A percentile compares a stretch with the other conserved stretches of the same genome.
These are phyloP conservation scores for Monosporascus cannonballus DNA, from an alignment of 2,329 filamentous ascomycete genomes.

Conservation along the genomic window DNA sequence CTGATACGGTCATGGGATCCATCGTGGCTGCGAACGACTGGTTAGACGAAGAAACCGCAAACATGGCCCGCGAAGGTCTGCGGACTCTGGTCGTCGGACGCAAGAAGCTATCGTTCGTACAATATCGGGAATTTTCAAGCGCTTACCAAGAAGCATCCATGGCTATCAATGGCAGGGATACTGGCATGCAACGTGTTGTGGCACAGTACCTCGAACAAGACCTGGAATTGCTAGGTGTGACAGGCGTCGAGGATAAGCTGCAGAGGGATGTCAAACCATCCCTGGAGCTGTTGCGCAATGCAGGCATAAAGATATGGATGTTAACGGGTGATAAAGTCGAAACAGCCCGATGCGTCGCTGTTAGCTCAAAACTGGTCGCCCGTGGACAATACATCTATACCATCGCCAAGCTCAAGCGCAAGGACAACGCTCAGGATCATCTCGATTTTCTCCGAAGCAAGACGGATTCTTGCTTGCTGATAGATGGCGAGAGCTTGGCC, in stretches of 20 bases:
- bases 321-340: constrained; percentile 98
- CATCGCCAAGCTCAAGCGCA: constrained; percentile 75
- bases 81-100: constrained; percentile 93
- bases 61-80: constrained; percentile 96
- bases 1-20: constrained; percentile 94
- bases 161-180: constrained; percentile 72
- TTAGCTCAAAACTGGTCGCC: constrained; percentile 89
- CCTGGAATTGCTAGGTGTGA: constrained; percentile 91
- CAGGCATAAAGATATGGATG: constrained; percentile 99
- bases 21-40: constrained; percentile 97
- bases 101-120: constrained; percentile 70
- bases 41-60: constrained; percentile 98
- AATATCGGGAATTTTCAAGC: constrained; percentile 74
- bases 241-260: constrained; percentile 94
- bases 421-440: constrained; percentile 79
- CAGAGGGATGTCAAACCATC: constrained; percentile 95
- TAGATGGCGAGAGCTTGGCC: constrained; percentile 86
- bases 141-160: constrained; percentile 76
- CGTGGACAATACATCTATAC: constrained; percentile 95
- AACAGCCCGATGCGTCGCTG: constrained; percentile 91
- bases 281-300: constrained; percentile 88
- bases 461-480: constrained; percentile 79
- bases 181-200: constrained; percentile 73
- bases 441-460: constrained; percentile 86
- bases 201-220: constrained; percentile 78